Percentiles rank a stretch among this genome's conserved stretches.
Evolutionary conservation across 2,329 filamentous ascomycete genomes (phyloP).

Genomic region (Ambrosiella beaveri): DNA sequence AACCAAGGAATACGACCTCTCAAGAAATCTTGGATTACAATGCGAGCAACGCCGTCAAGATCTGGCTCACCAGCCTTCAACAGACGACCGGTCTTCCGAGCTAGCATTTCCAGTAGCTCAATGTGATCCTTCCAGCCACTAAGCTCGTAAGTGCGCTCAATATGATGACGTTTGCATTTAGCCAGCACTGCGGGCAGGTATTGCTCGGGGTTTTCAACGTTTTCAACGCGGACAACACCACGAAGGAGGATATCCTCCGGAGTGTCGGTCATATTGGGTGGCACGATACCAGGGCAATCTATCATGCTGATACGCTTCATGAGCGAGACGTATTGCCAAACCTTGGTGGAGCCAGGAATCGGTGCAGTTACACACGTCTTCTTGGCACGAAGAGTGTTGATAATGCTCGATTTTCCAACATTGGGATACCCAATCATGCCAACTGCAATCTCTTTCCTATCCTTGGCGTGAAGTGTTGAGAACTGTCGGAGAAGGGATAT

Average conservation of each 20-base stretch:
- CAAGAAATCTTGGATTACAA: conserved; percentile 92
- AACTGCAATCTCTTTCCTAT: conserved; percentile 86
- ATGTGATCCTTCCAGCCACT: conserved; percentile 60
- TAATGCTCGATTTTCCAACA: conserved; percentile 89
- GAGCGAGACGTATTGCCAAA: conserved; percentile 93
- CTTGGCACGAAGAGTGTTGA: conserved; percentile 89
- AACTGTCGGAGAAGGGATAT: conserved; percentile 90
- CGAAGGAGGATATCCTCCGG: conserved; percentile 77
- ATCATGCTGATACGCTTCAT: conserved; percentile 87
- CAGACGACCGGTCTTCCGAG: conserved; percentile 70
- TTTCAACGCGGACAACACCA: conserved; percentile 86
- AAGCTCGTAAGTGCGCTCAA: conserved; percentile 85
- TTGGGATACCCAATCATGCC: conserved; percentile 69
- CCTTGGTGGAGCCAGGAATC: conserved; percentile 71
- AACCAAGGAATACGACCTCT: conserved; percentile 95
- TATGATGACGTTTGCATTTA: conserved; percentile 68
- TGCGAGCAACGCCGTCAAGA: conserved; percentile 85
- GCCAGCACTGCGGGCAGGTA: conserved; percentile 74
- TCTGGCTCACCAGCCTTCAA: conserved; percentile 90
- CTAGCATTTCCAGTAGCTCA: conserved; percentile 73
- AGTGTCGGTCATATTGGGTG: conserved; percentile 67
- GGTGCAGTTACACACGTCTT: conserved; percentile 87
- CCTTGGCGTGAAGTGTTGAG: conserved; percentile 60
- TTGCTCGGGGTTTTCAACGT: conserved; percentile 89
- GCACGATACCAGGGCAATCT: conserved; percentile 91